These are phyloP conservation scores for Rhamnella rubrinervis DNA, from an alignment of 331 rosid genomes.

Conservation along the genomic window DNA sequence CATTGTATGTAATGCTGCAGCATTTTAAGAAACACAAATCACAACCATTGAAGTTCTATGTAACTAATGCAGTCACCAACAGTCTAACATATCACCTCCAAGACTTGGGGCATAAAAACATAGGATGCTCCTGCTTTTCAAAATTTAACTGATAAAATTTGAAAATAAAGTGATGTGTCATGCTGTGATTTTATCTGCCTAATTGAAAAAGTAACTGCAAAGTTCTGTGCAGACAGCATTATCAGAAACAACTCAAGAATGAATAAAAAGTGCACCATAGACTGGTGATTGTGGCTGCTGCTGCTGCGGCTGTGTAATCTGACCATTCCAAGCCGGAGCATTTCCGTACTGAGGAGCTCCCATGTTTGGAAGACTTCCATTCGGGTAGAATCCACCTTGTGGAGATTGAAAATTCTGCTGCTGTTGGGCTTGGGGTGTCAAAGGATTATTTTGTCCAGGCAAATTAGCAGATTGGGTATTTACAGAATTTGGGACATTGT, in stretches of 20 bases:
- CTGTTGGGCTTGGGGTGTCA: constrained; percentile 55
- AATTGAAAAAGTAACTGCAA: constrained; percentile 26
- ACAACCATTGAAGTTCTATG: constrained; percentile 16
- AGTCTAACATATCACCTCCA: constrained; percentile 20
- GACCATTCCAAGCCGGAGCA: constrained; percentile 82
- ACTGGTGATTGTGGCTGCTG: constrained; percentile 57
- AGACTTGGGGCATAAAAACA: constrained; percentile 10
- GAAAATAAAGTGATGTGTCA: constrained; percentile 13
- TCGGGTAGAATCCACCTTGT: constrained; percentile 59
- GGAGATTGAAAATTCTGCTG: constrained; percentile 59
- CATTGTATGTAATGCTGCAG: neutral
- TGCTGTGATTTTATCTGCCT: constrained; percentile 9
- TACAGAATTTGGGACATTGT: constrained; percentile 37
- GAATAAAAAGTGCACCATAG: constrained; percentile 55
- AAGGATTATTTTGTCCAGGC: constrained; percentile 42
- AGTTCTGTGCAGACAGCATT: constrained; percentile 25
- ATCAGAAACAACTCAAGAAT: neutral
- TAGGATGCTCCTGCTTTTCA: constrained; percentile 4
- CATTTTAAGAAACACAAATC: constrained; percentile 12
- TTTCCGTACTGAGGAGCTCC: constrained; percentile 60
- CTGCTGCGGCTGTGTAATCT: constrained; percentile 55
- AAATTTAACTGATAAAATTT: neutral
- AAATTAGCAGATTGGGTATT: constrained; percentile 45
- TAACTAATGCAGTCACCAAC: constrained; percentile 23
- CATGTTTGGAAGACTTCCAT: constrained; percentile 56